A percentile compares a stretch with the other conserved stretches of the same genome.
These are phyloP conservation scores for Saccharomycopsis babjevae DNA, from an alignment of 805 yeast genomes.

Conservation along the genomic window DNA sequence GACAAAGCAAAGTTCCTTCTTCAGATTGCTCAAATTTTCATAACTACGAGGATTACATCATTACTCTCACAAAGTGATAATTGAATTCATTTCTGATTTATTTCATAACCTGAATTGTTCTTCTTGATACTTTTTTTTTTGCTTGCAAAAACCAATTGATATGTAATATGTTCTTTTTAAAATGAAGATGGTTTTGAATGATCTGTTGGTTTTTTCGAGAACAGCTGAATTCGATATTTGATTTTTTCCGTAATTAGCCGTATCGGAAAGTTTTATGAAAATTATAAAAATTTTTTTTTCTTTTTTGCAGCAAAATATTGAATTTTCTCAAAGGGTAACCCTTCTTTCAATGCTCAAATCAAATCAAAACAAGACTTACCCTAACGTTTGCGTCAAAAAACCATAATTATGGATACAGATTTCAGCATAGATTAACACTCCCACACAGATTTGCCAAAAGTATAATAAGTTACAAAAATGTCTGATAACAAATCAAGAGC, in stretches of 20 bases:
- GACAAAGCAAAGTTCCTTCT: background rate
- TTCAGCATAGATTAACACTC: background rate
- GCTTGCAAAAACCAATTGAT: too few species aligned
- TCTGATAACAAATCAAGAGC: background rate
- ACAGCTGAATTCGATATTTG: background rate
- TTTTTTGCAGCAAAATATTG: background rate
- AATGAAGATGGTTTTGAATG: too few species aligned
- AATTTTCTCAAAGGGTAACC: background rate
- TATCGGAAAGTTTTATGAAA: background rate
- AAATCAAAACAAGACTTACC: background rate
- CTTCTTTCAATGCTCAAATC: background rate
- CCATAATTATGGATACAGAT: background rate
- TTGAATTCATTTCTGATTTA: too few species aligned
- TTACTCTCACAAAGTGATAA: too few species aligned
- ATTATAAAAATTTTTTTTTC: background rate
- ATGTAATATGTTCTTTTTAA: too few species aligned
- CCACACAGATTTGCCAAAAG: background rate
- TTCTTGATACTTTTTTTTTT: too few species aligned
- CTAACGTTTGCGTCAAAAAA: conserved; percentile 1
- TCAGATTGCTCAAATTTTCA: background rate
- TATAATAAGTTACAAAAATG: background rate
- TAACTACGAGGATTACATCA: too few species aligned
- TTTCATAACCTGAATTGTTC: too few species aligned
- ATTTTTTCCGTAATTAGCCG: background rate
- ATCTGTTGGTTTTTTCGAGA: too few species aligned